phyloP scores from a whole-genome alignment of 768 basidiomycete genomes.

The Tylopilus subfusipes region DNA sequence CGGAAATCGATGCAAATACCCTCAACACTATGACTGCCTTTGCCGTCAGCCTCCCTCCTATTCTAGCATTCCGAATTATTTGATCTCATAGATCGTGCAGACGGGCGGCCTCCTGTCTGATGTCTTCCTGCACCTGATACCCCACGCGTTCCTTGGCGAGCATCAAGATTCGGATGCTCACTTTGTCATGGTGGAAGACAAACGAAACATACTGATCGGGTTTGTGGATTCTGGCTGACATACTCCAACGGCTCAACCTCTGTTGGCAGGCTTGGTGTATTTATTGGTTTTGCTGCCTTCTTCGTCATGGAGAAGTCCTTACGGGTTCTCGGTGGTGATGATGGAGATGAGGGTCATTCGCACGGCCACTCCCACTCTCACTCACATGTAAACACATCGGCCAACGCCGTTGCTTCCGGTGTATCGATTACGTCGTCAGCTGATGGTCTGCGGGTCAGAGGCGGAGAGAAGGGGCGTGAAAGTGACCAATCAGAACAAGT shows the following conservation, averaged over 20 bases:
- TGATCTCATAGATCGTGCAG: slow-evolving; percentile 35
- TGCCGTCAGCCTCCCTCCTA: slow-evolving; percentile 51
- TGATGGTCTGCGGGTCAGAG: slow-evolving; percentile 51
- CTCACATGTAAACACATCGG: slow-evolving; percentile 36
- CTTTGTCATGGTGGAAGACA: slow-evolving; percentile 84
- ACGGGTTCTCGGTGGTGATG: slow-evolving; percentile 69
- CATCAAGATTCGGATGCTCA: slow-evolving; percentile 68
- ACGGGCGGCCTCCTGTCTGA: slow-evolving; percentile 92
- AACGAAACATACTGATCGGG: slow-evolving; percentile 89
- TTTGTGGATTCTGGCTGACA: slow-evolving; percentile 33
- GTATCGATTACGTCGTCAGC: slow-evolving; percentile 38
- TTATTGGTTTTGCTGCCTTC: slow-evolving; percentile 83
- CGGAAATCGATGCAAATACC: slow-evolving; percentile 77
- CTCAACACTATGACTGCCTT: slow-evolving; percentile 94
- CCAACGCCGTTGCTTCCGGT: slow-evolving; percentile 43
- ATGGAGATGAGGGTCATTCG: slow-evolving; percentile 44
- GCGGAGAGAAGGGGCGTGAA: slow-evolving; percentile 23
- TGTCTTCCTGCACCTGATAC: slow-evolving; percentile 88
- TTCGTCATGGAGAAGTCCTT: slow-evolving; percentile 93
- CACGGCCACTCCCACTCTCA: slow-evolving; percentile 61
- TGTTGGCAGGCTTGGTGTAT: slow-evolving; percentile 63
- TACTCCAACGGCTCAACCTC: slow-evolving; percentile 10
- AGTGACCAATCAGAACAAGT: slow-evolving; percentile 25
- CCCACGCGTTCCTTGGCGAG: slow-evolving; percentile 90
- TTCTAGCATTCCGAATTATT: slow-evolving; percentile 10